Percentiles rank a stretch among this genome's conserved stretches.
Conservation (phyloP, 495 filamentous ascomycete species). For the Achaetomiella virescens region DNA sequence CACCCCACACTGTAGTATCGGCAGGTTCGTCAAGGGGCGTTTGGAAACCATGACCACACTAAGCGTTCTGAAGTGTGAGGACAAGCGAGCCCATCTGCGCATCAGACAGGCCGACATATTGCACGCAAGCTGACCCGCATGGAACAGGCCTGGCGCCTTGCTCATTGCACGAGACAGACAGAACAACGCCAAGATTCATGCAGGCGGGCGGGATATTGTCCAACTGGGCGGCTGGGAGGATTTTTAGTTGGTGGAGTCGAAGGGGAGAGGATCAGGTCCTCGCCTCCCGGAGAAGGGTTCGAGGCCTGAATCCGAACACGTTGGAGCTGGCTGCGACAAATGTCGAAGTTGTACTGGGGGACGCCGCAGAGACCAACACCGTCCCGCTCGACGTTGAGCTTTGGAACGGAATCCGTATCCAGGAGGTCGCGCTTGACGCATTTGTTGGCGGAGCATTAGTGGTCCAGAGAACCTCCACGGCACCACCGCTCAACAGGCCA, state of each 20-base stretch:
- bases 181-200: slow-evolving; percentile 11
- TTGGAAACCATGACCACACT: too few relatives aligned
- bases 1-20: too few relatives aligned
- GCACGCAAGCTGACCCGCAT: slow-evolving; percentile 18
- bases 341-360: slow-evolving; percentile 16
- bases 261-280: neutral
- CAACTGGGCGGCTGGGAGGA: slow-evolving; percentile 7
- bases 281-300: slow-evolving; percentile 6
- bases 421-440: too few relatives aligned
- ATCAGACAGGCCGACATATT: too few relatives aligned
- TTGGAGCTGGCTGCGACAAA: slow-evolving; percentile 3
- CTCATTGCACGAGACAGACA: slow-evolving; percentile 15
- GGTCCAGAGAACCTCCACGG: too few relatives aligned
- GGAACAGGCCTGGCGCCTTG: slow-evolving; percentile 13
- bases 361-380: slow-evolving; percentile 16
- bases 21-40: too few relatives aligned
- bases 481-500: too few relatives aligned
- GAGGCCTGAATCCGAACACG: slow-evolving; percentile 4
- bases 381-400: neutral
- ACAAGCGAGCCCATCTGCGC: too few relatives aligned
- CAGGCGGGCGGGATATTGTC: slow-evolving; percentile 18
- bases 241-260: neutral
- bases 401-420: too few relatives aligned
- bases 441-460: too few relatives aligned
- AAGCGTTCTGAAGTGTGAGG: too few relatives aligned